Percentiles rank a stretch among this genome's conserved stretches.
These are phyloP conservation scores for Cydonia oblonga DNA, from an alignment of 331 rosid genomes.

Conservation along the genomic window DNA sequence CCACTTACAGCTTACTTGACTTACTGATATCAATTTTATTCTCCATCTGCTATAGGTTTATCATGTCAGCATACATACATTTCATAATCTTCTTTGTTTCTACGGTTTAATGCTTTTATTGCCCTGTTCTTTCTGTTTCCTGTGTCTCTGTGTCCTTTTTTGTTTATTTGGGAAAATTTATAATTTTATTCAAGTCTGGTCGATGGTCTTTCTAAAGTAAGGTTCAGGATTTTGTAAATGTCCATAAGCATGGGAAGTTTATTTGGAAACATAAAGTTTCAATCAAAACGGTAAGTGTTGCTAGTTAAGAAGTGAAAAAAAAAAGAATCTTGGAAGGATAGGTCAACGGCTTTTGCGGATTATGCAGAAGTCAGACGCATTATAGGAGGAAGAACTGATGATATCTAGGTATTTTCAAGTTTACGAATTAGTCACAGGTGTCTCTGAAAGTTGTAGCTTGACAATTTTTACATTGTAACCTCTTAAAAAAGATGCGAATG, in stretches of 20 bases:
- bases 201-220: not conserved
- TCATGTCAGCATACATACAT: too few relatives aligned
- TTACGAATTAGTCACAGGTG: too few relatives aligned
- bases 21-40: constrained; percentile 14
- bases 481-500: too few relatives aligned
- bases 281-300: not conserved
- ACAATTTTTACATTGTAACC: not conserved
- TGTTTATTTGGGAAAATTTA: too few relatives aligned
- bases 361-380: not conserved
- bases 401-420: not conserved
- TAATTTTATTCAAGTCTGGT: too few relatives aligned
- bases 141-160: too few relatives aligned
- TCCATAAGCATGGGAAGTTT: not conserved
- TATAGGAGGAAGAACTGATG: not conserved
- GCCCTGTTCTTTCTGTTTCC: too few relatives aligned
- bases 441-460: not conserved
- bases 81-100: too few relatives aligned
- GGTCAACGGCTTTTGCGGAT: not conserved
- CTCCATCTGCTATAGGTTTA: constrained; percentile 14
- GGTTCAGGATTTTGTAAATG: not conserved
- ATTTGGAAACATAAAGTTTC: not conserved
- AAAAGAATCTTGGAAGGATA: too few relatives aligned
- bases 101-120: too few relatives aligned
- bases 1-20: constrained; percentile 1
- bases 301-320: too few relatives aligned